Base-by-base conservation (phyloP, 1,139 yeast species). In the Yamadazyma buinensis region DNA sequence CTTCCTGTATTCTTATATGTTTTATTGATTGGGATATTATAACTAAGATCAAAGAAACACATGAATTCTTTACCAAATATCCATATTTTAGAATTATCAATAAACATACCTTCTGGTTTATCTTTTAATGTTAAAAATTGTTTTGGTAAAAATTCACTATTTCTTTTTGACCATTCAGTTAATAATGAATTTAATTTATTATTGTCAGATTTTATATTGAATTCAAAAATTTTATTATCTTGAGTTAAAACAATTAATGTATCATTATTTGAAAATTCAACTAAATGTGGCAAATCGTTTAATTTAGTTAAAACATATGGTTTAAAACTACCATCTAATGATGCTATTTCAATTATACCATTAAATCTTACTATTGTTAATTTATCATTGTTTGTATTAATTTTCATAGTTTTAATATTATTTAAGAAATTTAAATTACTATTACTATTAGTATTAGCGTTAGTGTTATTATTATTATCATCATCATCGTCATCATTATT, bases 61-160 rank as follows among this genome's bases (percentile, higher is more conserved):
- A 90, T 54, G 95, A 96, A 92, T 34, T 76, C 75, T n/a, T 85
- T 72, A 3, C 97, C 95, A 75, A 85, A 88, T 15, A 88, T 58
- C 97, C 97, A 90, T 19, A 84, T 64, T 37, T 54, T 59, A 15
- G 51, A 4, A 2, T 46, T 49, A 34, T 72, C 64, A 2, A 63
- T 51, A 51, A 84, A 86, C 19, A 84, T 59, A 7, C 95, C 96
- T 43, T 77, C 72, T 37, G 95, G 84, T 48, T 82, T 80, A 43
- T 84, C 94, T 21, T 73, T 77, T 39, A 77, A 64, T 7, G 68
- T 59, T 22, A 72, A 57, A 43, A 84, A 78, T 43, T 80, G 79
- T 27, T 65, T 66, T 4, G 97, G 97, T 43, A 90, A 61, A 36
- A 75, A 68, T 37, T 84, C 94, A 15, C 87, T 74, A 57, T 87